phyloP scores from a whole-genome alignment of 1,284 basidiomycete species.

The Cerrena zonata region DNA sequence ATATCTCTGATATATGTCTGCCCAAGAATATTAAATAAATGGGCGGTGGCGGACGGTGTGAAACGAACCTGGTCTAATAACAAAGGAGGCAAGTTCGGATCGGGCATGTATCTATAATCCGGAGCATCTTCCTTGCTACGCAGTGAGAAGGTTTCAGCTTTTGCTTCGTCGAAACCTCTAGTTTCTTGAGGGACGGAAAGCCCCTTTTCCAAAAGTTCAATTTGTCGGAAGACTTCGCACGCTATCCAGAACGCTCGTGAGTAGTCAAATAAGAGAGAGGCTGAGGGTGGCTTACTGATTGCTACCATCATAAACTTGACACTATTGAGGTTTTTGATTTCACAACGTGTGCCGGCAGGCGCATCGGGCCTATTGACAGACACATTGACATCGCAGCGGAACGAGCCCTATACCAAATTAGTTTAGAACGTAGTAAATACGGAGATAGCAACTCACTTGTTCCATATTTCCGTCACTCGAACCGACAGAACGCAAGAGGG shows the following conservation, averaged over 20 bases:
- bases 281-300: conserved; percentile 53
- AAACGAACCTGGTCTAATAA: conserved; percentile 54
- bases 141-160: conserved; percentile 75
- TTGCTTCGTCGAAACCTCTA: conserved; percentile 82
- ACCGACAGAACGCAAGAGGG: conserved; percentile 76
- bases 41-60: background rate
- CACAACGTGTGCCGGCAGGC: conserved; percentile 80
- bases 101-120: conserved; percentile 98
- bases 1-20: conserved; percentile 61
- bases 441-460: conserved; percentile 50
- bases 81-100: conserved; percentile 84
- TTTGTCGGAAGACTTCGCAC: conserved; percentile 72
- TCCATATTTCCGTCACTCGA: conserved; percentile 98
- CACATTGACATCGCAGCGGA: conserved; percentile 94
- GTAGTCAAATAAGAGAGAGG: conserved; percentile 4
- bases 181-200: conserved; percentile 75
- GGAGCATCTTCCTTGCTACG: conserved; percentile 90
- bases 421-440: background rate
- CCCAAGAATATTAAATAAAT: background rate
- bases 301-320: conserved; percentile 82
- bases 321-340: conserved; percentile 97
- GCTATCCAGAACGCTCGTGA: conserved; percentile 28
- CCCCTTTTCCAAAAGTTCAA: conserved; percentile 48
- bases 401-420: conserved; percentile 63
- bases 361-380: conserved; percentile 71